Base-by-base conservation (phyloP, 148 eudicot genomes). In the Dysphania ambrosioides region DNA sequence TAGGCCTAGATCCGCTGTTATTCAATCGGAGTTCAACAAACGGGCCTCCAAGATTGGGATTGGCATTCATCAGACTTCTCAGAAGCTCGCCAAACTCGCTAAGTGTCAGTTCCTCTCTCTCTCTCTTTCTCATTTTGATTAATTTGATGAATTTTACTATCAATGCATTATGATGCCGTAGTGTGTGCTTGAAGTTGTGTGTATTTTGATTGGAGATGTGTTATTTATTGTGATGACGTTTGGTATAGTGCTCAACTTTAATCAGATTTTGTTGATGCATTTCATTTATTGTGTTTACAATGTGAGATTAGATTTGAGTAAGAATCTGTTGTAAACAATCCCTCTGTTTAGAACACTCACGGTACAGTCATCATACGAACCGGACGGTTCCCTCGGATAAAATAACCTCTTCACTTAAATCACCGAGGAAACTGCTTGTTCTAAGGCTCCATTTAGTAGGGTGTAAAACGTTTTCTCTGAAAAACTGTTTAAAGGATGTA, bases 51-150 rank as follows among this genome's bases (percentile, higher is more conserved):
- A 86, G 68, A 90, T 92, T 57, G 94, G 92, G 76, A 79, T 82
- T 19, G 94, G 84, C 19, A 92, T 92, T 41, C 94, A 92, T 44
- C 97, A 90, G 76, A 88, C 94, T 40, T 88, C 92, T 15, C 94
- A 92, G 91, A 90, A 90, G 78, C 94, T 92, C 7, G 66, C 90
- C 4, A 92, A 88, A 82, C 92, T 92, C 21, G 91, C 97, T 1
- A 87, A 88, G 84, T 85, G 97, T 91, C 70, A 83, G 93, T 77
- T 36, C 11, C 27, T 66, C 24, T 24, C 21, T 23, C 53, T 24
- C 2, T n/a, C 24, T 0, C 30, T 18, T 11, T 27, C n/a, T n/a
- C n/a, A n/a, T 41, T 63, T 42, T 51, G 26, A 19, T 73, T 13
- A 29, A 0, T 26, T 32, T n/a, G n/a, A n/a, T n/a, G n/a, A n/a